phyloP scores from a whole-genome alignment of 2,329 filamentous ascomycete species.

The Clonostachys chloroleuca region DNA sequence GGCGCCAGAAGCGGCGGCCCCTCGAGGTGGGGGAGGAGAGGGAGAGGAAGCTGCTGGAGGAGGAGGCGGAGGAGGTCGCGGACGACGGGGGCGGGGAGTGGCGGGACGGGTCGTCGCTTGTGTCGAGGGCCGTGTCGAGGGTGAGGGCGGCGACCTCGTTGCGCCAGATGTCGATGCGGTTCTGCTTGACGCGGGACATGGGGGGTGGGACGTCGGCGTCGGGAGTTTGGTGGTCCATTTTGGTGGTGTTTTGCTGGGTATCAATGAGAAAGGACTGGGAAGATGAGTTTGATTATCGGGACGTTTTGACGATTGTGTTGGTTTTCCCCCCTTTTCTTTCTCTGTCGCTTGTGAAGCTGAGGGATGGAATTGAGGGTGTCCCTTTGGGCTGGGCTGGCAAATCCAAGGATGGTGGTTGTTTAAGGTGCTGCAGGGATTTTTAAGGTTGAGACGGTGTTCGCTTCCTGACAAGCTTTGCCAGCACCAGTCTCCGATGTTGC shows the following conservation, averaged over 20 bases:
- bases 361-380: too few species aligned
- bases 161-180: conserved; percentile 45
- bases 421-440: too few species aligned
- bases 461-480: too few species aligned
- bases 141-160: conserved; percentile 36
- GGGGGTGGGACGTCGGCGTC: conserved; percentile 6
- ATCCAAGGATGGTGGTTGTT: too few species aligned
- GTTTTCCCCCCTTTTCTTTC: too few species aligned
- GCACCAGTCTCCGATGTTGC: too few species aligned
- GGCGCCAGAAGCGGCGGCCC: conserved; percentile 14
- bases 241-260: background rate
- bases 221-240: conserved; percentile 1
- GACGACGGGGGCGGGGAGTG: conserved; percentile 19
- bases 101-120: conserved; percentile 18
- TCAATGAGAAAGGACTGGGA: too few species aligned
- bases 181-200: conserved; percentile 25
- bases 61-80: conserved; percentile 23
- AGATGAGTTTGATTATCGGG: too few species aligned
- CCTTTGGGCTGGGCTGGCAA: too few species aligned
- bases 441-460: too few species aligned
- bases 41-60: conserved; percentile 20
- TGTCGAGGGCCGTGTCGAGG: background rate
- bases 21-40: conserved; percentile 12
- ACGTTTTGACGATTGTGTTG: too few species aligned
- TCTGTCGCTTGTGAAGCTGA: too few species aligned